phyloP scores from a whole-genome alignment of 495 filamentous ascomycete genomes.

The Platismatia glauca region DNA sequence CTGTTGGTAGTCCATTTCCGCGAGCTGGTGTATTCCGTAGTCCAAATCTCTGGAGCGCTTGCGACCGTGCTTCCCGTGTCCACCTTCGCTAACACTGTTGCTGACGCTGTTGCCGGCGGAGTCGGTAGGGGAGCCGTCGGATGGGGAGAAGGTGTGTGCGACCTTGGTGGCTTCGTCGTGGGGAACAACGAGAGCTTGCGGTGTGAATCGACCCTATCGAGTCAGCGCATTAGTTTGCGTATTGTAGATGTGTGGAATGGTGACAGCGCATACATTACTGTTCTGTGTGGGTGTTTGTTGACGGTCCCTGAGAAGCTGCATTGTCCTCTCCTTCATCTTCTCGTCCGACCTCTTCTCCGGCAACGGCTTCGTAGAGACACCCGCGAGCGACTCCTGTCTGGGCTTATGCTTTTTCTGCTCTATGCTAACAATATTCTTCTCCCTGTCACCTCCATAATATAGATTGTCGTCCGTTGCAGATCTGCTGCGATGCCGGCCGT shows the following conservation, averaged over 20 bases:
- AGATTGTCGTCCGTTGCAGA: slow-evolving; percentile 16
- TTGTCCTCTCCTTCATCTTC: slow-evolving; percentile 10
- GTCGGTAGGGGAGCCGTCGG: slow-evolving; percentile 18
- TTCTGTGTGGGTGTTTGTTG: slow-evolving; percentile 17
- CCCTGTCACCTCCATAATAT: slow-evolving; percentile 15
- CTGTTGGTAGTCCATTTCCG: slow-evolving; percentile 22
- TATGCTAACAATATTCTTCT: slow-evolving; percentile 14
- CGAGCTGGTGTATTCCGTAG: slow-evolving; percentile 18
- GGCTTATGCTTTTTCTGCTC: slow-evolving; percentile 16
- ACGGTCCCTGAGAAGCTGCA: slow-evolving; percentile 17
- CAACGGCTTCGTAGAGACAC: slow-evolving; percentile 14
- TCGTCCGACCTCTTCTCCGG: slow-evolving; percentile 8
- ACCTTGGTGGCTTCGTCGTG: slow-evolving; percentile 17
- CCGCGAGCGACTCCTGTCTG: slow-evolving; percentile 15
- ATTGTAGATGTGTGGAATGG: neutral
- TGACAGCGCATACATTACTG: neutral
- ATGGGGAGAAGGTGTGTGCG: slow-evolving; percentile 14
- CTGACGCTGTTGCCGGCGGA: slow-evolving; percentile 14
- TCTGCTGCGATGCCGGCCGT: slow-evolving; percentile 19
- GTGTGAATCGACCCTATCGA: slow-evolving; percentile 9
- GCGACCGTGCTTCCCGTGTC: slow-evolving; percentile 9
- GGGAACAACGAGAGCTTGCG: slow-evolving; percentile 7
- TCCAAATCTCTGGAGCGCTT: slow-evolving; percentile 22
- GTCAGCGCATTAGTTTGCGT: slow-evolving; percentile 6
- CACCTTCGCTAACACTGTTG: slow-evolving; percentile 14